Evolutionary conservation across 1,284 basidiomycete species (phyloP).

Genomic region (Singerocomus inundabilis): DNA sequence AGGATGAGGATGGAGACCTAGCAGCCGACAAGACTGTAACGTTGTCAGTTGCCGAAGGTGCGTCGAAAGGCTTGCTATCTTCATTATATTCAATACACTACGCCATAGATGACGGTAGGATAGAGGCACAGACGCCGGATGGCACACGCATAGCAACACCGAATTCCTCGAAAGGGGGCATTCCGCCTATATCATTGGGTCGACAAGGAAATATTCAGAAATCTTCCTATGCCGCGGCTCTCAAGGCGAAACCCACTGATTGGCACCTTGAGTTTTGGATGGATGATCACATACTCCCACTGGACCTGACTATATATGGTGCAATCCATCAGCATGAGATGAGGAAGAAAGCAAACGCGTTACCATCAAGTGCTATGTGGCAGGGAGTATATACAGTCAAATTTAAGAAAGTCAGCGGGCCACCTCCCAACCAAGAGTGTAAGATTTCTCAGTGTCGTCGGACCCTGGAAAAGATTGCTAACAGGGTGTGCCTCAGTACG

Average conservation of each 20-base stretch:
- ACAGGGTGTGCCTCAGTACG: constrained; percentile 24
- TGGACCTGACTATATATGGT: constrained; percentile 94
- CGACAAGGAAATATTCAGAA: constrained; percentile 47
- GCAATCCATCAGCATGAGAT: constrained; percentile 89
- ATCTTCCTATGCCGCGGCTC: constrained; percentile 88
- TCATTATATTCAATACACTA: constrained; percentile 10
- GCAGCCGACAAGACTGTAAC: constrained; percentile 82
- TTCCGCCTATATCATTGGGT: constrained; percentile 35
- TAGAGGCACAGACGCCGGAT: constrained; percentile 95
- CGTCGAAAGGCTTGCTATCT: constrained; percentile 16
- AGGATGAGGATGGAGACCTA: constrained; percentile 68
- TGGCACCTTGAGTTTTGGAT: constrained; percentile 97
- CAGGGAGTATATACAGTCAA: constrained; percentile 88
- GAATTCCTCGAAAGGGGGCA: constrained; percentile 45
- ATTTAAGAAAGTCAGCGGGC: constrained; percentile 90
- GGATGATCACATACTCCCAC: constrained; percentile 78
- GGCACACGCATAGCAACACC: constrained; percentile 94
- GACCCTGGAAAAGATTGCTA: constrained; percentile 20
- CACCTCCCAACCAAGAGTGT: constrained; percentile 64
- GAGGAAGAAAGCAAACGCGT: constrained; percentile 61
- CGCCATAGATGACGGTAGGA: constrained; percentile 74
- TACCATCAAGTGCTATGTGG: constrained; percentile 78
- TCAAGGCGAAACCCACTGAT: constrained; percentile 89
- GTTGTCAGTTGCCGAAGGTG: constrained; percentile 79
- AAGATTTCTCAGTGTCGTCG: constrained; percentile 22